phyloP scores from a whole-genome alignment of 441 rosid genomes.

The Euphorbia schlechtendalii region DNA sequence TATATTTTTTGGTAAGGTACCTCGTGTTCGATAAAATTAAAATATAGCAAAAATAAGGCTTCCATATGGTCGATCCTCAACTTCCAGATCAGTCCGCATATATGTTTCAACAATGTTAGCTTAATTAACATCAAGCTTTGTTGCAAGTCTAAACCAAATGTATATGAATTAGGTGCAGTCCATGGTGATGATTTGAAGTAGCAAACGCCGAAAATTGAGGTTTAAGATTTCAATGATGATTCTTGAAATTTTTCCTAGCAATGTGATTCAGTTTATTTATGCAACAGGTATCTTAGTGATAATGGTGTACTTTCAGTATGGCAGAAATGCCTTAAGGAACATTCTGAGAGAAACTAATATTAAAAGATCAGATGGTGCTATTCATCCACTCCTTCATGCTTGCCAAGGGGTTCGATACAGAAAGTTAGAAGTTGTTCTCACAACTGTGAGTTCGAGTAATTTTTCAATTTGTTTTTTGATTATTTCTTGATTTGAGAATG shows the following conservation, averaged over 20 bases:
- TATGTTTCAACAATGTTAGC: not conserved
- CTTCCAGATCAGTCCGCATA: not conserved
- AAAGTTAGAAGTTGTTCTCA: conserved; percentile 74
- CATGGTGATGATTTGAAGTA: not conserved
- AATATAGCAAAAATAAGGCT: too few species aligned
- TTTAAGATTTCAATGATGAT: not conserved
- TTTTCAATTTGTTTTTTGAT: not conserved
- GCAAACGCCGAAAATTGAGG: not conserved
- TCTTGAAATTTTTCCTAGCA: not conserved
- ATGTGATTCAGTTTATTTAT: not conserved
- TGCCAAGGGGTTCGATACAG: conserved; percentile 69
- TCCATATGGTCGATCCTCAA: not conserved
- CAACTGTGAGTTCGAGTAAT: conserved; percentile 37
- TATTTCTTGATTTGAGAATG: not conserved
- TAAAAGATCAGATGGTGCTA: conserved; percentile 30
- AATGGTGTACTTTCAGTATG: conserved; percentile 43
- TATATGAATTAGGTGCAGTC: too few species aligned
- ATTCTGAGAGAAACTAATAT: conserved; percentile 28
- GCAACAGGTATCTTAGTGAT: not conserved
- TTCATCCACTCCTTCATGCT: conserved; percentile 52
- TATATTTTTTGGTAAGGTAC: not conserved
- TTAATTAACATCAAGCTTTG: not conserved
- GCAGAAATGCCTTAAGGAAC: conserved; percentile 46
- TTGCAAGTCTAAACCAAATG: not conserved
- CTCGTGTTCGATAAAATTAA: not conserved